Conservation (phyloP, 164 flowering plant species). For the Brasenia schreberi region DNA sequence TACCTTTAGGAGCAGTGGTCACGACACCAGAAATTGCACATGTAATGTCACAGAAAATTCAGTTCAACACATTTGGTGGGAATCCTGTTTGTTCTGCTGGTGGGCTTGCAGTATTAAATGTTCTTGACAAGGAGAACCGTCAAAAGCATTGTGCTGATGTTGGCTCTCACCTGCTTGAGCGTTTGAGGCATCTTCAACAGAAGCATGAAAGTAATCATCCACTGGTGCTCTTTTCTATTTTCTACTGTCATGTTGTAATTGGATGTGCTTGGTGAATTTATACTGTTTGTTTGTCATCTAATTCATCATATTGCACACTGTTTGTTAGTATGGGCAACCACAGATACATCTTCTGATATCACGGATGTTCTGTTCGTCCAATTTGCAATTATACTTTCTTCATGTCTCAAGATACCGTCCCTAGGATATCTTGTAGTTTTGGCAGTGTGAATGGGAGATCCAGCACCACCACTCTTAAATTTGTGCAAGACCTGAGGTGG, state of each 20-base stretch:
- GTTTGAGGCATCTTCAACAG: slow-evolving; percentile 60
- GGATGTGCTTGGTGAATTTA: not conserved
- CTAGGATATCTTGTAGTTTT: no score
- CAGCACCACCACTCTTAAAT: no score
- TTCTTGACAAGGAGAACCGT: slow-evolving; percentile 83
- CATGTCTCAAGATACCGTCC: no score
- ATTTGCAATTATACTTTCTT: no score
- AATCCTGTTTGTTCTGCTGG: slow-evolving; percentile 98
- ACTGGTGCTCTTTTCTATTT: not conserved
- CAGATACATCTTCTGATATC: no score
- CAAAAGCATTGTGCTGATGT: slow-evolving; percentile 79
- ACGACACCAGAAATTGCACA: slow-evolving; percentile 94
- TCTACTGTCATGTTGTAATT: not conserved
- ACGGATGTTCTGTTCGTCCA: no score
- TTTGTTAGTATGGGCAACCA: no score
- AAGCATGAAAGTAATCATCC: slow-evolving; percentile 58
- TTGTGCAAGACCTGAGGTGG: no score
- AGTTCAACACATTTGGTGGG: slow-evolving; percentile 96
- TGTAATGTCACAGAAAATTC: slow-evolving; percentile 78
- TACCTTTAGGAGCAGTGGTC: slow-evolving; percentile 95
- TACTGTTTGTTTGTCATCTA: not conserved
- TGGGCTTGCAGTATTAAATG: slow-evolving; percentile 87
- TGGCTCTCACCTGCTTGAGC: slow-evolving; percentile 72
- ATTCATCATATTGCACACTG: not conserved
- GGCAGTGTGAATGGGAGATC: no score